Conservation (phyloP, 257 asterid genomes). For the Solanum gandarillasii region DNA sequence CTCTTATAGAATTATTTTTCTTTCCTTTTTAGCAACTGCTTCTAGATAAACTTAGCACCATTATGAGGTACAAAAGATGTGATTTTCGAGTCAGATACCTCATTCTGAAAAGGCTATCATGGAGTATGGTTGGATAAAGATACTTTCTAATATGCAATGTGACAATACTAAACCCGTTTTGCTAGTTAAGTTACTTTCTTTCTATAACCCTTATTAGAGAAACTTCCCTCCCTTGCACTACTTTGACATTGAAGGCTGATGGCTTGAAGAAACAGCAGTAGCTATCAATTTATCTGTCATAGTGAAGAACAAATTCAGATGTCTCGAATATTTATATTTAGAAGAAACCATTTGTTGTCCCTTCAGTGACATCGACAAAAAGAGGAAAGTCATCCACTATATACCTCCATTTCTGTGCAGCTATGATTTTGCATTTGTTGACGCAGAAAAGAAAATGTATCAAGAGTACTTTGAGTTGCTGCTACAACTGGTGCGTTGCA, state of each 20-base stretch:
- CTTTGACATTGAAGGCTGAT: neutral
- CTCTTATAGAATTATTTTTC: neutral
- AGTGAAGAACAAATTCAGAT: neutral
- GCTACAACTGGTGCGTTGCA: slow-evolving; percentile 60
- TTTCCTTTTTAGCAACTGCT: neutral
- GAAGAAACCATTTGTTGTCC: neutral
- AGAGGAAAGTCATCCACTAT: neutral
- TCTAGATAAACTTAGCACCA: neutral
- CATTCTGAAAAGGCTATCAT: neutral
- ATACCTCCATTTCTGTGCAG: slow-evolving; percentile 25
- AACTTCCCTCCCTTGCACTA: neutral
- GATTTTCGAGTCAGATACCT: neutral
- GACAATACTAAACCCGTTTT: neutral
- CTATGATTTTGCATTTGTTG: slow-evolving; percentile 90
- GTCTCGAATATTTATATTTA: neutral
- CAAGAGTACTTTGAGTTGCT: slow-evolving; percentile 76
- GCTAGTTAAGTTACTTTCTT: neutral
- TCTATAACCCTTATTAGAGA: neutral
- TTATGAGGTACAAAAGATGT: neutral
- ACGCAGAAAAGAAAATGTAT: slow-evolving; percentile 92
- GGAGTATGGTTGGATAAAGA: neutral
- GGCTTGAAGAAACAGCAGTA: neutral
- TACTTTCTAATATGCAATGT: neutral
- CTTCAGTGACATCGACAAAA: neutral
- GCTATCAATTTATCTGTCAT: neutral